Evolutionary conservation across 805 yeast species (phyloP).

Genomic region (Candida yuanshanica): DNA sequence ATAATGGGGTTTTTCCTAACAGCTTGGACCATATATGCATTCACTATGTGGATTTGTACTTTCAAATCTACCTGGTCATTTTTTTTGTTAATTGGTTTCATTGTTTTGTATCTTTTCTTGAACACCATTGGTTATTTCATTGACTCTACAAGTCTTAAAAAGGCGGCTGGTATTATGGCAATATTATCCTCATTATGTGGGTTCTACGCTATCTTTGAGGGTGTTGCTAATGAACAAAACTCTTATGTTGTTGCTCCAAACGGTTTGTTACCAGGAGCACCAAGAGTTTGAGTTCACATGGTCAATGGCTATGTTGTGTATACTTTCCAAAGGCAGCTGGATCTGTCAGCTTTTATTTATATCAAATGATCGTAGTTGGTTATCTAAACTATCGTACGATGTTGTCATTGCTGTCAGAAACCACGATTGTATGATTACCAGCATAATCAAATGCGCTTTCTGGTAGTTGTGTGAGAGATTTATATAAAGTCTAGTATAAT

Average conservation of each 20-base stretch:
- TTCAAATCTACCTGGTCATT: conserved; percentile 27
- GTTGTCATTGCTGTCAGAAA: no score
- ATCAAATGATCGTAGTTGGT: neutral
- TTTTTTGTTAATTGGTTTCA: conserved; percentile 3
- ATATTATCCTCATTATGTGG: conserved; percentile 4
- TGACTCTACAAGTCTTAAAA: conserved; percentile 1
- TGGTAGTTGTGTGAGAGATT: no score
- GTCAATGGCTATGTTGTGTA: no score
- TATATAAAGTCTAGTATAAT: no score
- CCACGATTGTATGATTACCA: no score
- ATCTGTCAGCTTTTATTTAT: neutral
- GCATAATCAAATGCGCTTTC: no score
- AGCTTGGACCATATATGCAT: conserved; percentile 49
- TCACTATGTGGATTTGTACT: conserved; percentile 39
- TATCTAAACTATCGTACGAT: neutral
- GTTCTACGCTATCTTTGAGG: conserved; percentile 8
- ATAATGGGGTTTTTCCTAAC: conserved; percentile 44
- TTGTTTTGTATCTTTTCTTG: conserved; percentile 2
- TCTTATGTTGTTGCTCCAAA: conserved; percentile 6
- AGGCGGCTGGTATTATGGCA: conserved; percentile 4
- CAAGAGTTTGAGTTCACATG: conserved; percentile 4
- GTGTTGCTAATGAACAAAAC: conserved; percentile 6
- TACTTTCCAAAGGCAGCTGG: neutral
- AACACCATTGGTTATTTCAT: conserved; percentile 3
- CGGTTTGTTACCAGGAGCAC: conserved; percentile 6